These are phyloP conservation scores for Biancaea sappan DNA, from an alignment of 306 rosid species.

Conservation along the genomic window DNA sequence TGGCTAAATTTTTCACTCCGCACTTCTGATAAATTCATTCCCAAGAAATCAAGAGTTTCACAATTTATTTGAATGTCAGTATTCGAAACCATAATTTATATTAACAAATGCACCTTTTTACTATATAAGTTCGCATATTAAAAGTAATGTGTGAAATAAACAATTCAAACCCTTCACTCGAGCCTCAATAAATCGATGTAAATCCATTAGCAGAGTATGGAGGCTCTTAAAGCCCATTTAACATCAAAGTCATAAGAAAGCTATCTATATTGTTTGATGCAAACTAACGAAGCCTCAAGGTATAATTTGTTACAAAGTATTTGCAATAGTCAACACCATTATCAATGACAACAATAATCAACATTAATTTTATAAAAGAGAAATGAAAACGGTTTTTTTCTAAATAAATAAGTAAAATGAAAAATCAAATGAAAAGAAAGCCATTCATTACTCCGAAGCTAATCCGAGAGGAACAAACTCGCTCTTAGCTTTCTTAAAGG, in stretches of 20 bases:
- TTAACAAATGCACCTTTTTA: neutral
- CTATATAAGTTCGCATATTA: neutral
- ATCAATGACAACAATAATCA: neutral
- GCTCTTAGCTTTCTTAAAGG: neutral
- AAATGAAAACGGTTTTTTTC: neutral
- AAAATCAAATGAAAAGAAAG: neutral
- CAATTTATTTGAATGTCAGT: neutral
- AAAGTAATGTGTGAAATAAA: neutral
- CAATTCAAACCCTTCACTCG: neutral
- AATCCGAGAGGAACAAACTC: conserved; percentile 37
- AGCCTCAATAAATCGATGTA: neutral
- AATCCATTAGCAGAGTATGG: neutral
- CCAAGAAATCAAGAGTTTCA: neutral
- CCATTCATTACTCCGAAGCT: neutral
- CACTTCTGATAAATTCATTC: neutral
- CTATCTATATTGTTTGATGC: too few species aligned
- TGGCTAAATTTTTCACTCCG: neutral
- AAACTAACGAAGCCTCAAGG: too few species aligned
- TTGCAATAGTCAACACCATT: neutral
- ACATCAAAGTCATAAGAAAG: neutral
- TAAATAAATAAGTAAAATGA: too few species aligned
- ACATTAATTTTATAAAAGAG: neutral
- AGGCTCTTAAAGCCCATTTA: neutral
- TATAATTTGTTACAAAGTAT: neutral
- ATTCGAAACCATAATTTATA: neutral